phyloP scores from a whole-genome alignment of 176 grass and related monocot species.

The Aechmea fasciata region DNA sequence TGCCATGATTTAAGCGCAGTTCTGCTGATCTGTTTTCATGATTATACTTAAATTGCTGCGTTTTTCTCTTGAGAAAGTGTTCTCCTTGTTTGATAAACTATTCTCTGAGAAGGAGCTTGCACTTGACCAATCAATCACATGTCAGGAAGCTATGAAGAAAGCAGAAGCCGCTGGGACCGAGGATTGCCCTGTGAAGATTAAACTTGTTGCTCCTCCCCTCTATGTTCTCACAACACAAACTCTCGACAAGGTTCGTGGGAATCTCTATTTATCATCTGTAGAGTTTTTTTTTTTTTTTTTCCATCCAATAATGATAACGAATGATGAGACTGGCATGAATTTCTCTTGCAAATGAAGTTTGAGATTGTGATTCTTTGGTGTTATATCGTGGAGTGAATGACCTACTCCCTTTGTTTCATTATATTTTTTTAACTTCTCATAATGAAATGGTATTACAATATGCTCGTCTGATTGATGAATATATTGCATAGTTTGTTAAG shows the following conservation, averaged over 20 bases:
- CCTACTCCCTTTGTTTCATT: background rate
- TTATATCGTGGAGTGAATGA: background rate
- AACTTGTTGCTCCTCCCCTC: constrained; percentile 25
- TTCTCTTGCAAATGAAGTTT: background rate
- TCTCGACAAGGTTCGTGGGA: constrained; percentile 18
- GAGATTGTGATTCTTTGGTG: background rate
- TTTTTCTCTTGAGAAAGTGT: background rate
- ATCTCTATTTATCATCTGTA: background rate
- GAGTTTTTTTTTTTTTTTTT: too few species aligned
- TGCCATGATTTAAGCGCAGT: background rate
- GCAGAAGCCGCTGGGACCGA: constrained; percentile 21
- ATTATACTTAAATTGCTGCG: background rate
- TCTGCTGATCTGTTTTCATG: background rate
- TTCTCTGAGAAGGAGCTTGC: background rate
- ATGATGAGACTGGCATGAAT: background rate
- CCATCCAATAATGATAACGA: too few species aligned
- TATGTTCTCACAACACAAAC: constrained; percentile 27
- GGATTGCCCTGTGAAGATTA: constrained; percentile 26
- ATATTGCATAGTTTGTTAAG: background rate
- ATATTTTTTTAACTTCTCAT: too few species aligned
- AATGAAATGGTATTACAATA: background rate
- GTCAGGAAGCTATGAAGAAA: constrained; percentile 25
- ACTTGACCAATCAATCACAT: background rate
- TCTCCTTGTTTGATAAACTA: background rate
- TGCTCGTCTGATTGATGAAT: background rate